Conservation (phyloP, 1,284 basidiomycete genomes). For the Pseudozyma tsukubaensis region DNA sequence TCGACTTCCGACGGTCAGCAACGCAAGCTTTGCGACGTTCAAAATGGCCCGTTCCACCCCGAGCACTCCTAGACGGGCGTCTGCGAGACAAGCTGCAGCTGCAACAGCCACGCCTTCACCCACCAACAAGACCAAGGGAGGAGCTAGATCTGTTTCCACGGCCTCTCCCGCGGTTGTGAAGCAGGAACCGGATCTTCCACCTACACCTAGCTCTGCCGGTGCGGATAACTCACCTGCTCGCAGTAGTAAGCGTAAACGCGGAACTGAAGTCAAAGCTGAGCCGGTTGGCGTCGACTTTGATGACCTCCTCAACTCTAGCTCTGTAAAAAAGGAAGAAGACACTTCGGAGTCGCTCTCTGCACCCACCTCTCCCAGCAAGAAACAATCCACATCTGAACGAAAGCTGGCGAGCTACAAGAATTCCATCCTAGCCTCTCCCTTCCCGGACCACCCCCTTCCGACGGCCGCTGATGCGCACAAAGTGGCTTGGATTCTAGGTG, state of each 20-base stretch:
- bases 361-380: conserved; percentile 15
- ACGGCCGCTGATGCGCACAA: conserved; percentile 53
- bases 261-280: conserved; percentile 11
- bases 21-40: too few relatives aligned
- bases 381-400: conserved; percentile 39
- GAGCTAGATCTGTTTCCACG: not conserved
- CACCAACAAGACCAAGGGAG: too few relatives aligned
- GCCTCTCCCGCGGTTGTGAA: conserved; percentile 16
- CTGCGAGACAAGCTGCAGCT: conserved; percentile 2
- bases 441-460: conserved; percentile 52
- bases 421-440: conserved; percentile 48
- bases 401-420: conserved; percentile 51
- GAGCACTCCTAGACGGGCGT: too few relatives aligned
- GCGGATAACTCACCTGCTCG: not conserved
- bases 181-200: conserved; percentile 15
- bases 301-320: conserved; percentile 9
- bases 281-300: conserved; percentile 6
- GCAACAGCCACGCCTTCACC: not conserved
- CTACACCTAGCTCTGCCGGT: conserved; percentile 8
- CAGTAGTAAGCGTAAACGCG: conserved; percentile 29
- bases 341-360: not conserved
- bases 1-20: too few relatives aligned
- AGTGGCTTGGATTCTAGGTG: conserved; percentile 59
- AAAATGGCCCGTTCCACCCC: too few relatives aligned
- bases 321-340: conserved; percentile 15